Evolutionary conservation across 257 asterid genomes (phyloP), one percentile per base, ranked within the genome.

Genomic region (Solanum ossicruentum): DNA sequence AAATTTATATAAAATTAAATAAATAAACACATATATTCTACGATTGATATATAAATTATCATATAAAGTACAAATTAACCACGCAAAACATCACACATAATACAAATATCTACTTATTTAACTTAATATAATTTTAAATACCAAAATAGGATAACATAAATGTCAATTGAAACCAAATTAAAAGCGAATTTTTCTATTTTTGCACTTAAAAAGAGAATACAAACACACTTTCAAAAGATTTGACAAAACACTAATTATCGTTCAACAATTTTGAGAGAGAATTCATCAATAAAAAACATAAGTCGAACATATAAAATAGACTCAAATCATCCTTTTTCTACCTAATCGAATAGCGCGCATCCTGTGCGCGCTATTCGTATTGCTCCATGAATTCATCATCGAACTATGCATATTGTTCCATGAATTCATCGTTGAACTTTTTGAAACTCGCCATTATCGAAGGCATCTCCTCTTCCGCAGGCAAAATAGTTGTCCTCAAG

Each of bases 381-480:
- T 57, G 26, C 65, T 57, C 26, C 1, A 57, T 57, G 63, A 57
- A 18, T 18, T 57, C 63, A 3, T 3, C 6, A 0, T 3, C 0
- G 90, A 91, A 89, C 87, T 93, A 97, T 85, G 94, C 97, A 16
- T 94, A 96, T 69, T 91, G 94, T 82, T 93, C 97, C 99, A 96
- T 93, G 90, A 96, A 96, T 52, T 85, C 97, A 45, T 96, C 96
- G 41, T 96, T 96, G 89, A 96, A 94, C 90, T 93, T 94, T 91
- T 94, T 94, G 95, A 96, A 96, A 87, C 97, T 93, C 21, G 54
- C 92, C 98, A 94, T 96, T 21, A 94, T 96, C 16, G 89, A 93
- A 8, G 98, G 98, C 98, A 96, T 94, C 45, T 97, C 99, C 88
- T 95, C 97, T 95, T 97, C 99, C 7, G 97, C 97, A 1, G 99